Conservation (phyloP, 2,329 filamentous ascomycete genomes). For the Exophiala sp. region DNA sequence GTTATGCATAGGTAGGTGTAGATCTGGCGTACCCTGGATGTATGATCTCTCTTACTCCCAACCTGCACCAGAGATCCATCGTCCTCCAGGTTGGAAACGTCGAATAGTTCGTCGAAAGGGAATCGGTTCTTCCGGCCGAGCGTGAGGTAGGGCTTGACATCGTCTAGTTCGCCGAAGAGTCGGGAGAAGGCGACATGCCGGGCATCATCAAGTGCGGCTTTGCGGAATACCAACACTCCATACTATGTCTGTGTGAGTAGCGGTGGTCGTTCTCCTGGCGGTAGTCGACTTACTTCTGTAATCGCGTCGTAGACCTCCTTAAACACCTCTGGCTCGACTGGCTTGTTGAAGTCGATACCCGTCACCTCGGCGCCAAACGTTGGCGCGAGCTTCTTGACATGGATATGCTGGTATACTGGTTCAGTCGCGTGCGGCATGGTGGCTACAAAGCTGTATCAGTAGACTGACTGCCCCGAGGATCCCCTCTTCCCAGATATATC, state of each 20-base stretch:
- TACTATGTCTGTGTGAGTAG: slow-evolving; percentile 37
- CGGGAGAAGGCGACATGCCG: slow-evolving; percentile 48
- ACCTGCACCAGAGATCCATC: slow-evolving; percentile 42
- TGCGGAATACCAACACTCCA: slow-evolving; percentile 49
- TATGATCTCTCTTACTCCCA: slow-evolving; percentile 39
- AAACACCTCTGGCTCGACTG: not conserved
- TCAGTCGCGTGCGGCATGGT: slow-evolving; percentile 9
- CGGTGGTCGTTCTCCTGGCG: too few species aligned
- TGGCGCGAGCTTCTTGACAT: slow-evolving; percentile 4
- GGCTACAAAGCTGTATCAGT: not conserved
- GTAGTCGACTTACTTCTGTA: slow-evolving; percentile 1
- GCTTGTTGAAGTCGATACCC: slow-evolving; percentile 7
- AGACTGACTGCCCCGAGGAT: not conserved
- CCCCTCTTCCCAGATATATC: not conserved
- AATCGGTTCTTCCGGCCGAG: slow-evolving; percentile 46
- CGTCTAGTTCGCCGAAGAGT: slow-evolving; percentile 52
- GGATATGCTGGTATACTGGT: slow-evolving; percentile 6
- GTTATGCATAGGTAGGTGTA: not conserved
- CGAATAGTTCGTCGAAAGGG: slow-evolving; percentile 49
- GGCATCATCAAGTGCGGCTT: slow-evolving; percentile 47
- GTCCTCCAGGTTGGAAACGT: slow-evolving; percentile 51
- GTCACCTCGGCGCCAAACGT: slow-evolving; percentile 7
- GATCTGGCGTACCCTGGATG: slow-evolving; percentile 36
- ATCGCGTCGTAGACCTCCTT: not conserved
- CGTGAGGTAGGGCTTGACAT: slow-evolving; percentile 47